These are phyloP conservation scores for Trichomonas tenax DNA, from an alignment of 208 protist genomes.

Conservation along the genomic window DNA sequence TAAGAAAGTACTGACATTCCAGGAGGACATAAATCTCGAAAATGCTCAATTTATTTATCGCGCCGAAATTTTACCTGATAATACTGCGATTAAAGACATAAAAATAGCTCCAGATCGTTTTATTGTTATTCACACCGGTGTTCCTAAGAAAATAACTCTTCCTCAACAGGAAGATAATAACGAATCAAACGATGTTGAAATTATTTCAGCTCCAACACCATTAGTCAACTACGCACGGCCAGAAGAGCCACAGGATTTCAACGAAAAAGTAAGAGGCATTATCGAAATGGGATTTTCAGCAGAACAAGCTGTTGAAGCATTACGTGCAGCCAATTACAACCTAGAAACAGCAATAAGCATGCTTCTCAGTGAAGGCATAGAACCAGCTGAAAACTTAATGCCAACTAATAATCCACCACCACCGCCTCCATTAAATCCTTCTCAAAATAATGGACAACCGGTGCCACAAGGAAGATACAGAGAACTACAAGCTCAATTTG, in stretches of 20 bases:
- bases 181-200: not conserved
- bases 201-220: not conserved
- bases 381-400: not conserved
- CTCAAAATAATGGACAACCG: not conserved
- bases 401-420: not conserved
- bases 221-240: not conserved
- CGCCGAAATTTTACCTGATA: not conserved
- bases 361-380: not conserved
- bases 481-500: not conserved
- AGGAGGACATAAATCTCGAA: not conserved
- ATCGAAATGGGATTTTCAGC: not conserved
- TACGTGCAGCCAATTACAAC: not conserved
- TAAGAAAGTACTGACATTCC: not conserved
- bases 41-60: not conserved
- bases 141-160: not conserved
- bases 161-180: not conserved
- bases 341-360: not conserved
- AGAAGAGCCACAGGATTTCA: not conserved
- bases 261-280: not conserved
- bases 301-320: not conserved
- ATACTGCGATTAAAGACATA: not conserved
- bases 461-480: not conserved
- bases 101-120: not conserved
- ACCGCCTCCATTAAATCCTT: too few species aligned
- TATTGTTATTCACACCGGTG: not conserved